phyloP scores from a whole-genome alignment of 345 rosid species.

The Brassica juncea region DNA sequence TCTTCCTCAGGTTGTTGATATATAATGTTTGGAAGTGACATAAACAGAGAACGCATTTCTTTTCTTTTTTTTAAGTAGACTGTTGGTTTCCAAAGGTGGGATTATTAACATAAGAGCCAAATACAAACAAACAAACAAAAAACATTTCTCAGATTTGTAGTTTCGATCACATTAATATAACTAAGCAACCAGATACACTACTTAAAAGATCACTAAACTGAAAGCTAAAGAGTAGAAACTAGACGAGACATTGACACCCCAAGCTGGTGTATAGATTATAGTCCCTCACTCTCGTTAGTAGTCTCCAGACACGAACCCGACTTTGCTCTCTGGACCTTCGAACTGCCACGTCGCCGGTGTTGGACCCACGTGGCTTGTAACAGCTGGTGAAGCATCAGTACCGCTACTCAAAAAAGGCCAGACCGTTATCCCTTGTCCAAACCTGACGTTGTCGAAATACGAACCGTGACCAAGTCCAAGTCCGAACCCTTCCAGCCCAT shows the following conservation, averaged over 20 bases:
- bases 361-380: slow-evolving; percentile 31
- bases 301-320: slow-evolving; percentile 39
- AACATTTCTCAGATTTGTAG: slow-evolving; percentile 19
- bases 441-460: slow-evolving; percentile 29
- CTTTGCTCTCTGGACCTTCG: slow-evolving; percentile 31
- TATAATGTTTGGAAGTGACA: neutral
- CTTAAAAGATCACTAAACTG: slow-evolving; percentile 4
- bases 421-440: slow-evolving; percentile 36
- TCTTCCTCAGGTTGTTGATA: neutral
- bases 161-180: slow-evolving; percentile 21
- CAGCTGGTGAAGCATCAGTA: slow-evolving; percentile 12
- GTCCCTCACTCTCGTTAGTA: slow-evolving; percentile 29
- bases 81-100: neutral
- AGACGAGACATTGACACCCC: neutral
- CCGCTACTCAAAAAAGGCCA: slow-evolving; percentile 36
- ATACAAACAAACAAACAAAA: neutral
- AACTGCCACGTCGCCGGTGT: slow-evolving; percentile 31
- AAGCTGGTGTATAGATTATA: neutral
- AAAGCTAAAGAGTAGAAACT: neutral
- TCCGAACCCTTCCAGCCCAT: slow-evolving; percentile 26
- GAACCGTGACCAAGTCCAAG: slow-evolving; percentile 42
- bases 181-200: slow-evolving; percentile 7
- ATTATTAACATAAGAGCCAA: slow-evolving; percentile 7
- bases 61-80: neutral
- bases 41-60: slow-evolving; percentile 2